These are phyloP conservation scores for Flaveria brownii DNA, from an alignment of 129 eudicot species.

Conservation along the genomic window DNA sequence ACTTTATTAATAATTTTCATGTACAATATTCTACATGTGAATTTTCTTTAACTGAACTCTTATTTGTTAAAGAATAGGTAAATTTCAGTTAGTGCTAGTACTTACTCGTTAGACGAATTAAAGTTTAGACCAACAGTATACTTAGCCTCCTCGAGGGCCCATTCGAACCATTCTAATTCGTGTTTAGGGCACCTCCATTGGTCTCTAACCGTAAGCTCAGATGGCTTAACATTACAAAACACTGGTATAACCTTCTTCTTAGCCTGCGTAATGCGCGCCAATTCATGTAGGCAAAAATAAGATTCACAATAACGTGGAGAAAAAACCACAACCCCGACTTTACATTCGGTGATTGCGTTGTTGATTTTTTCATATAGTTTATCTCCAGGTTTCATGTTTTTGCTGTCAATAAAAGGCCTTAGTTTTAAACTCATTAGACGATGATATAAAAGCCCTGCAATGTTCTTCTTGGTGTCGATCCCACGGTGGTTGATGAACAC, in stretches of 20 bases:
- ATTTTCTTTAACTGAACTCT: neutral
- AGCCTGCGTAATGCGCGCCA: conserved; percentile 56
- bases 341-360: conserved; percentile 44
- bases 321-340: conserved; percentile 68
- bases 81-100: neutral
- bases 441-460: conserved; percentile 62
- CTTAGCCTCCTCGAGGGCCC: conserved; percentile 77
- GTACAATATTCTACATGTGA: too few relatives aligned
- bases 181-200: conserved; percentile 33
- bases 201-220: conserved; percentile 63
- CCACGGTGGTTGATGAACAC: conserved; percentile 87
- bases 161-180: conserved; percentile 44
- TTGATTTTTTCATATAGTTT: conserved; percentile 57
- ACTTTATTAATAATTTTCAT: too few relatives aligned
- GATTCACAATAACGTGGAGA: conserved; percentile 84
- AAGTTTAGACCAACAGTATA: conserved; percentile 74
- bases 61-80: neutral
- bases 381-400: conserved; percentile 85
- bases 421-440: conserved; percentile 43
- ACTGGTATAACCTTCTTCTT: conserved; percentile 68
- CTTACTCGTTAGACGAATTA: conserved; percentile 66
- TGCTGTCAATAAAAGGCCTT: conserved; percentile 71
- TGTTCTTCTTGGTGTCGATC: conserved; percentile 67
- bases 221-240: conserved; percentile 76
- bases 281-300: conserved; percentile 74